Base-by-base conservation (phyloP, 768 basidiomycete species). In the Auriscalpium microsporum region DNA sequence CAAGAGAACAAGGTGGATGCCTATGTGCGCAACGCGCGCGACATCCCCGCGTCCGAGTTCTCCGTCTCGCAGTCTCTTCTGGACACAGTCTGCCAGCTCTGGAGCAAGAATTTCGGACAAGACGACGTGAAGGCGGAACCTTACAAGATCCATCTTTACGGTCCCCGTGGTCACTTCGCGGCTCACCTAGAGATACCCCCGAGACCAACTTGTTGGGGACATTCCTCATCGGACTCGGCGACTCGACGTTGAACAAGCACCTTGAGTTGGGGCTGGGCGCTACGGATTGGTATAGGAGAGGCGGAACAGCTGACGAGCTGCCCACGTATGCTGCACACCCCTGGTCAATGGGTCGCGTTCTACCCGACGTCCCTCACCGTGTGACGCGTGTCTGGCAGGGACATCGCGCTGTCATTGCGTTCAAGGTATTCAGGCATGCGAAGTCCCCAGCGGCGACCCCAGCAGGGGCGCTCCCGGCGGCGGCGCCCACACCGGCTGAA, bases 121-220 rank as follows among this genome's bases (percentile, higher is more conserved):
- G 37, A 56, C 3, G n/a, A 55, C 1, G 64, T 71, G 19, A 64
- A 63, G 49, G 66, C 63, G 19, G 61, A 63, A 44, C 65, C 67
- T 3, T 70, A 71, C 62, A 69, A 70, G 57, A 68, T 70, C n/a
- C 64, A 69, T 46, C 35, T 70, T 0, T 68, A 69, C 48, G 68
- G 67, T 0, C 65, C 66, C 0, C 63, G 56, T 4, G 69, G 65
- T 9, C 62, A 64, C 46, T 69, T 70, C 58, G 58, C 62, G 45
- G 10, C 56, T 5, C 69, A 69, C 50, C 65, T n/a, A n/a, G 64
- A 16, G 68, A 70, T 55, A 69, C 67, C 0, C 68, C 64, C 0
- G 57, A 67, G 45, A 58, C 50, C 3, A 66, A 60, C 34, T 61
- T 69, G 8, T 59, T 71, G 21, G 69, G 69, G 33, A 70, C 70